Conservation (phyloP, 495 filamentous ascomycete species). For the Xylaria venustula region DNA sequence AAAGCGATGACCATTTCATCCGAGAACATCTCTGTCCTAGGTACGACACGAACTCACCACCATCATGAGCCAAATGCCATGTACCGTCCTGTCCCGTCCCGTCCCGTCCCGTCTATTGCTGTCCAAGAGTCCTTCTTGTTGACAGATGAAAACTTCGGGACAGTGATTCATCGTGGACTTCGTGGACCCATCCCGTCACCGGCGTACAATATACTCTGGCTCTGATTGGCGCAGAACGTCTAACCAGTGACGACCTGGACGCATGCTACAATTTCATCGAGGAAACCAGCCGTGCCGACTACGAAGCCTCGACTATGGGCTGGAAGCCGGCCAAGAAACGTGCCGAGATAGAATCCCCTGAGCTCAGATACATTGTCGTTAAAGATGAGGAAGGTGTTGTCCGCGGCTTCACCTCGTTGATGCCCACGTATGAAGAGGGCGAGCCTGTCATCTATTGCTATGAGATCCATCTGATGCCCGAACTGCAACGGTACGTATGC, state of each 20-base stretch:
- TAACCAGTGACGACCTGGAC: conserved; percentile 54
- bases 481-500: conserved; percentile 44
- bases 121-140: not conserved
- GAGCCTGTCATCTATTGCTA: conserved; percentile 80
- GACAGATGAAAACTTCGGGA: not conserved
- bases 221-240: conserved; percentile 45
- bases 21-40: conserved; percentile 40
- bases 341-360: conserved; percentile 72
- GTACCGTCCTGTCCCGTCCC: not conserved
- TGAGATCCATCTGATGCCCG: conserved; percentile 71
- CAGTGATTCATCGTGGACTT: conserved; percentile 36
- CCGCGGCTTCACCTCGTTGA: conserved; percentile 73
- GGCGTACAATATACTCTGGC: conserved; percentile 38
- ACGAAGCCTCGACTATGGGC: conserved; percentile 59
- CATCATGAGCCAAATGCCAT: conserved; percentile 1
- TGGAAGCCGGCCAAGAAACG: conserved; percentile 72
- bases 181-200: conserved; percentile 45
- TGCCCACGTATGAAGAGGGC: conserved; percentile 78
- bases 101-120: too few relatives aligned
- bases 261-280: conserved; percentile 71
- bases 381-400: conserved; percentile 37
- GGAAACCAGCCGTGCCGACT: conserved; percentile 64
- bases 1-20: conserved; percentile 45
- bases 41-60: conserved; percentile 23
- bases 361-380: conserved; percentile 66